A percentile compares a stretch with the other conserved stretches of the same genome.
Evolutionary conservation across 441 rosid genomes (phyloP).

Genomic region (Croton setiger): DNA sequence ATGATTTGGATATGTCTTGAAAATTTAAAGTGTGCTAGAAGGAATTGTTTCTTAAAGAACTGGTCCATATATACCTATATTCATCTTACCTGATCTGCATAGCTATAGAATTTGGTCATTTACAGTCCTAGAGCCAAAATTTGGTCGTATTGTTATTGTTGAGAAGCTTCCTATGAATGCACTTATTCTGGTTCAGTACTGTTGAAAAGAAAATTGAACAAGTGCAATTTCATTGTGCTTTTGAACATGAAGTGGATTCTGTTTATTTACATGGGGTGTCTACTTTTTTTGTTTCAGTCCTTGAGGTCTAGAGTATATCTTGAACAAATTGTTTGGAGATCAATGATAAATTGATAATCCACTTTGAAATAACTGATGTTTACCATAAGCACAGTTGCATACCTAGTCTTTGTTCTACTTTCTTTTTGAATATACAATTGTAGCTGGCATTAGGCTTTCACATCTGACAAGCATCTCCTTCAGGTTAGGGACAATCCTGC

Average conservation of each 20-base stretch:
- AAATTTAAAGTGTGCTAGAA: not conserved
- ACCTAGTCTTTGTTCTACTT: not conserved
- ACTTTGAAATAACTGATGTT: not conserved
- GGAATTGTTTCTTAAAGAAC: not conserved
- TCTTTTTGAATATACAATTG: not conserved
- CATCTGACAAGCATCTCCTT: constrained; percentile 18
- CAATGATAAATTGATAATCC: not conserved
- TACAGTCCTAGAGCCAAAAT: not conserved
- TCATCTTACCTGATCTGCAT: not conserved
- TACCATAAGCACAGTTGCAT: not conserved
- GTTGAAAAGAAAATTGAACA: constrained; percentile 4
- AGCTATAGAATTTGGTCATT: not conserved
- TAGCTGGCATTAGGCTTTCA: not conserved
- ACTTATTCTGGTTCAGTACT: not conserved
- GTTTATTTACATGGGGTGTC: not conserved
- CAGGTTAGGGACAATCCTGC: constrained; percentile 82
- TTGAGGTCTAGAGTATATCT: not conserved
- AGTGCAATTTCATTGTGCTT: not conserved
- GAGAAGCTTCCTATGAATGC: not conserved
- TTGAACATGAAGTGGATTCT: not conserved
- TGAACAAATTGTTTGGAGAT: not conserved
- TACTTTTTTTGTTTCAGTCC: not conserved
- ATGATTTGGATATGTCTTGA: not conserved
- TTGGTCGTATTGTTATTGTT: not conserved
- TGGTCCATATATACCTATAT: not conserved